Percentiles rank a stretch among this genome's conserved stretches.
phyloP scores from a whole-genome alignment of 2,329 filamentous ascomycete species.

The Graphiopsis chlorocephala region DNA sequence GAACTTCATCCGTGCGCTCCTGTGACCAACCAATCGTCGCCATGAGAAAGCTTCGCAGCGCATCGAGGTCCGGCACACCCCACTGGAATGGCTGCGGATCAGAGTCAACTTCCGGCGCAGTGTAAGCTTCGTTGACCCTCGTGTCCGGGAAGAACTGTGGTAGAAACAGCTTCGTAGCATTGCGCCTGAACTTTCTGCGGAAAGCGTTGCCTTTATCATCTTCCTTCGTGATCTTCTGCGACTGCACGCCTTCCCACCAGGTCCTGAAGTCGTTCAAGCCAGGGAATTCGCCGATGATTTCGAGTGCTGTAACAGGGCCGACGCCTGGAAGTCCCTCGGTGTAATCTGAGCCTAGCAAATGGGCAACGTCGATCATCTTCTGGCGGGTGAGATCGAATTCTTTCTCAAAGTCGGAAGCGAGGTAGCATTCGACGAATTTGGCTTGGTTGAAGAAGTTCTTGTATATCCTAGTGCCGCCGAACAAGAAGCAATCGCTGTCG shows the following conservation, averaged over 20 bases:
- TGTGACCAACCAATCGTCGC: slow-evolving; percentile 87
- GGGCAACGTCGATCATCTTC: slow-evolving; percentile 84
- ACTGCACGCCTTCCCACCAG: slow-evolving; percentile 83
- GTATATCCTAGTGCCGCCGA: slow-evolving; percentile 93
- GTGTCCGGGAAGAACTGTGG: slow-evolving; percentile 74
- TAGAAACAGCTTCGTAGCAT: slow-evolving; percentile 82
- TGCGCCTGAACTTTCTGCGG: slow-evolving; percentile 81
- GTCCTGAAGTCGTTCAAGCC: slow-evolving; percentile 72
- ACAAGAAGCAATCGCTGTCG: slow-evolving; percentile 93
- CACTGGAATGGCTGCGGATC: slow-evolving; percentile 81
- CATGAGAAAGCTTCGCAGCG: slow-evolving; percentile 81
- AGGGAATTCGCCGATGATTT: slow-evolving; percentile 88
- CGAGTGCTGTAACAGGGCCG: slow-evolving; percentile 89
- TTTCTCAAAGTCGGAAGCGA: slow-evolving; percentile 76
- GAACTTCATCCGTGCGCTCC: slow-evolving; percentile 89
- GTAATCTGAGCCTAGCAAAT: slow-evolving; percentile 90
- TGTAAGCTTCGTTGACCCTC: slow-evolving; percentile 78
- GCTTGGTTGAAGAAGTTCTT: slow-evolving; percentile 99
- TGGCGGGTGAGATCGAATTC: slow-evolving; percentile 85
- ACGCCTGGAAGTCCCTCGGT: slow-evolving; percentile 88
- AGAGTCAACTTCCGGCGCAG: slow-evolving; percentile 79
- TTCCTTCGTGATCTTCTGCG: slow-evolving; percentile 59
- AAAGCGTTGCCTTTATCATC: slow-evolving; percentile 60
- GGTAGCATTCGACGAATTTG: slow-evolving; percentile 96
- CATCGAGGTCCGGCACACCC: slow-evolving; percentile 91